Evolutionary conservation across 2,329 filamentous ascomycete genomes (phyloP).

Genomic region (Trichoderma brevicompactum): DNA sequence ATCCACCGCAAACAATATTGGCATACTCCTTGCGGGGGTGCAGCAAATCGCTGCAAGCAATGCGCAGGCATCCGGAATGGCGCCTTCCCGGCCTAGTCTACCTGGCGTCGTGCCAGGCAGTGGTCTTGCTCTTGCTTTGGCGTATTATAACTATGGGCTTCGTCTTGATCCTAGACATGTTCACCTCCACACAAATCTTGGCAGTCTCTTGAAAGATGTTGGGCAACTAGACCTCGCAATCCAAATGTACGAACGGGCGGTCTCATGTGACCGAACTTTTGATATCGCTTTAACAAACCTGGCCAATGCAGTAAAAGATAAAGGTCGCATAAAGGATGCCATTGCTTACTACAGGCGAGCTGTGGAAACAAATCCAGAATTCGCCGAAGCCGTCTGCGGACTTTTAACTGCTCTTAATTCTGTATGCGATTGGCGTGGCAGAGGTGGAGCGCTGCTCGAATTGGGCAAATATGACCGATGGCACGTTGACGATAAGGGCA

Average conservation of each 20-base stretch:
- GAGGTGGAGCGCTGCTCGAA: conserved; percentile 81
- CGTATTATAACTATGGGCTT: conserved; percentile 95
- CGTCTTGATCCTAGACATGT: conserved; percentile 86
- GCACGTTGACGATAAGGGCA: conserved; percentile 86
- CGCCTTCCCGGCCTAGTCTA: conserved; percentile 51
- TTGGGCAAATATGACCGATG: conserved; percentile 80
- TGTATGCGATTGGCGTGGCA: conserved; percentile 90
- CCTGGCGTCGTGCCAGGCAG: conserved; percentile 84
- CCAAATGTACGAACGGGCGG: conserved; percentile 95
- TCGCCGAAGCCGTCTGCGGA: conserved; percentile 95
- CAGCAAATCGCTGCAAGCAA: conserved; percentile 63
- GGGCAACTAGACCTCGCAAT: conserved; percentile 91
- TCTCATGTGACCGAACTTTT: conserved; percentile 89
- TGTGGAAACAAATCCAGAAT: conserved; percentile 89
- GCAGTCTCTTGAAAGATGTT: conserved; percentile 93
- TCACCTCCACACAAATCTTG: conserved; percentile 94
- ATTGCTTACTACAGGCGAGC: conserved; percentile 91
- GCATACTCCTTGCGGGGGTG: conserved; percentile 92
- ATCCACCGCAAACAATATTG: conserved; percentile 97
- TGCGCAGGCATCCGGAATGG: conserved; percentile 26
- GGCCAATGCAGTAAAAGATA: conserved; percentile 97
- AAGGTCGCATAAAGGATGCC: conserved; percentile 87
- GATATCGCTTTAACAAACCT: conserved; percentile 97
- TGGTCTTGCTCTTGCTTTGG: conserved; percentile 82
- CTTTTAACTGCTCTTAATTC: conserved; percentile 94